Evolutionary conservation across 768 basidiomycete species (phyloP).

Genomic region (Cyathus striatus): DNA sequence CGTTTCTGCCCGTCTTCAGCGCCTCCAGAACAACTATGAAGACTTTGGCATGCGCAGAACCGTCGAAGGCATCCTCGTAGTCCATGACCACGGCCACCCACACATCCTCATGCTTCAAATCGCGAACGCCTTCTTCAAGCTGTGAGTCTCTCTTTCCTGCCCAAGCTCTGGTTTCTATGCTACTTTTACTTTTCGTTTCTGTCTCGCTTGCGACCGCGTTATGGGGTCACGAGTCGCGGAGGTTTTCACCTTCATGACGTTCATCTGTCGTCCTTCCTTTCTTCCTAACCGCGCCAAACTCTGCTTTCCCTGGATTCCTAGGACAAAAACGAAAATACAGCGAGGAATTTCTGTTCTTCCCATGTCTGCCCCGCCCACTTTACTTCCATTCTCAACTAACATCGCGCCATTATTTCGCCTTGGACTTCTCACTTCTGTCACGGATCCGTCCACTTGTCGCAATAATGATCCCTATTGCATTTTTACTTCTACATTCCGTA

Average conservation of each 20-base stretch:
- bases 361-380: background rate
- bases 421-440: too few species aligned
- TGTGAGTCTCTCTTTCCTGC: constrained; percentile 46
- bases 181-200: background rate
- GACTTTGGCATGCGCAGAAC: constrained; percentile 96
- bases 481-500: background rate
- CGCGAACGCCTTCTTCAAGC: constrained; percentile 98
- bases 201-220: too few species aligned
- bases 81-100: constrained; percentile 95
- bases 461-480: background rate
- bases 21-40: constrained; percentile 94
- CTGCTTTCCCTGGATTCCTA: too few species aligned
- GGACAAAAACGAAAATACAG: too few species aligned
- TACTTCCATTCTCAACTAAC: background rate
- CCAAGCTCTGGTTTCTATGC: constrained; percentile 1
- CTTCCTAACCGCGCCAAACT: background rate
- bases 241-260: too few species aligned
- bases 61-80: constrained; percentile 85
- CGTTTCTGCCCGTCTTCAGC: constrained; percentile 89
- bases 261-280: background rate
- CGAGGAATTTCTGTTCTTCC: too few species aligned
- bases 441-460: too few species aligned
- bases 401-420: too few species aligned
- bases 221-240: too few species aligned
- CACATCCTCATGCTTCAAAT: constrained; percentile 98